A percentile compares a stretch with the other conserved stretches of the same genome.
Evolutionary conservation across 1,284 basidiomycete genomes (phyloP).

Genomic region (Flammula alnicola): DNA sequence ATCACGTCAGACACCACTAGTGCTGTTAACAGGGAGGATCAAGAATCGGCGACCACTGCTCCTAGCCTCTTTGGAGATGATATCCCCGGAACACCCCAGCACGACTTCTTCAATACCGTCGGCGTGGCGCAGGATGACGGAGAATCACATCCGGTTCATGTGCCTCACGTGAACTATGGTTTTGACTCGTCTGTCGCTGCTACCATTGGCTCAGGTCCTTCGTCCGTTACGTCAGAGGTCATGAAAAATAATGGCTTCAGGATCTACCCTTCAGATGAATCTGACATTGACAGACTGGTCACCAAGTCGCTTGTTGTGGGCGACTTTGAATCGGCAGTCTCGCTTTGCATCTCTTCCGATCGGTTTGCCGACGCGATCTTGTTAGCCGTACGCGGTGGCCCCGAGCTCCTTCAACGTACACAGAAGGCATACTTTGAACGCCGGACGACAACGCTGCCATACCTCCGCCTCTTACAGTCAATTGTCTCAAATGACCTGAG

Average conservation of each 20-base stretch:
- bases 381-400: conserved; percentile 89
- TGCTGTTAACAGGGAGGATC: conserved; percentile 62
- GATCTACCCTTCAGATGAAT: conserved; percentile 90
- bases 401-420: conserved; percentile 87
- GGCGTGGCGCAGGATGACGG: conserved; percentile 58
- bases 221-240: conserved; percentile 80
- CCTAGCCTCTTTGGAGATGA: conserved; percentile 92
- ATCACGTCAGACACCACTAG: conserved; percentile 69
- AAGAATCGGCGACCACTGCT: conserved; percentile 80
- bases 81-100: conserved; percentile 62
- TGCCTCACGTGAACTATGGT: conserved; percentile 81
- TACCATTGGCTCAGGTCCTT: conserved; percentile 86
- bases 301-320: conserved; percentile 95
- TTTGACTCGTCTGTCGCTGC: conserved; percentile 90
- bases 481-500: conserved; percentile 92
- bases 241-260: conserved; percentile 83
- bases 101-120: conserved; percentile 93
- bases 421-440: conserved; percentile 95
- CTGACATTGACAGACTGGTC: conserved; percentile 86
- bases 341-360: conserved; percentile 88
- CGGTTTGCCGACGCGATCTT: conserved; percentile 95
- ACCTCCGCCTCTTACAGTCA: conserved; percentile 94
- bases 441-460: conserved; percentile 78
- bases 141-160: conserved; percentile 56
- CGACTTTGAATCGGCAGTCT: conserved; percentile 93